Evolutionary conservation across 805 yeast genomes (phyloP).

Genomic region (Isabelozyma gotoi): DNA sequence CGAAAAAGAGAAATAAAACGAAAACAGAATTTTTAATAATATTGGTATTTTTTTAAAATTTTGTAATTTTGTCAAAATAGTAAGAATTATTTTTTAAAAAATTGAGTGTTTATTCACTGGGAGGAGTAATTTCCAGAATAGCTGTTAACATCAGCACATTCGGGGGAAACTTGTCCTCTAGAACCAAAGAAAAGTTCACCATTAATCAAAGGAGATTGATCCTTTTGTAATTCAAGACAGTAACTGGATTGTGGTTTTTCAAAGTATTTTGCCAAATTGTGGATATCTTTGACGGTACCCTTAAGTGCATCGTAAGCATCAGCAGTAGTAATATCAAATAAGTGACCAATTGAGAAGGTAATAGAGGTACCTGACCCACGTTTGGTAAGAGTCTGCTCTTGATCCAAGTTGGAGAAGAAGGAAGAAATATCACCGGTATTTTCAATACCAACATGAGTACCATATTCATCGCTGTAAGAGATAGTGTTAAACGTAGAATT

Average conservation of each 20-base stretch:
- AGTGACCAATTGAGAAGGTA: neutral
- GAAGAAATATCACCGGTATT: neutral
- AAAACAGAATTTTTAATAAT: neutral
- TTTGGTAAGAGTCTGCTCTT: neutral
- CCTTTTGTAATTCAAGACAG: neutral
- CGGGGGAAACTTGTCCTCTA: neutral
- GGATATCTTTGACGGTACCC: neutral
- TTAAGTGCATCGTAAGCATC: neutral
- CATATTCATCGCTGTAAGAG: neutral
- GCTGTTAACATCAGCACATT: neutral
- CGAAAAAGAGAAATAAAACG: neutral
- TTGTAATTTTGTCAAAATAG: too few species aligned
- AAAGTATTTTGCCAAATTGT: neutral
- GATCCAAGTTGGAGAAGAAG: neutral
- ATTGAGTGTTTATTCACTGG: too few species aligned
- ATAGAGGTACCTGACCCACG: neutral
- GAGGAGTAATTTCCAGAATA: neutral
- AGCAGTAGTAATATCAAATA: neutral
- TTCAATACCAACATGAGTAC: neutral
- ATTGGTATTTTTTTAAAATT: too few species aligned
- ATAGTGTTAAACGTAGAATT: too few species aligned
- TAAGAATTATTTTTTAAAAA: neutral
- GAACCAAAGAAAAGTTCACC: neutral
- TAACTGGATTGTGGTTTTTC: neutral
- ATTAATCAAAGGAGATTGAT: neutral